A percentile compares a stretch with the other conserved stretches of the same genome.
phyloP scores from a whole-genome alignment of 345 rosid species.

The Eucalyptus polybractea region DNA sequence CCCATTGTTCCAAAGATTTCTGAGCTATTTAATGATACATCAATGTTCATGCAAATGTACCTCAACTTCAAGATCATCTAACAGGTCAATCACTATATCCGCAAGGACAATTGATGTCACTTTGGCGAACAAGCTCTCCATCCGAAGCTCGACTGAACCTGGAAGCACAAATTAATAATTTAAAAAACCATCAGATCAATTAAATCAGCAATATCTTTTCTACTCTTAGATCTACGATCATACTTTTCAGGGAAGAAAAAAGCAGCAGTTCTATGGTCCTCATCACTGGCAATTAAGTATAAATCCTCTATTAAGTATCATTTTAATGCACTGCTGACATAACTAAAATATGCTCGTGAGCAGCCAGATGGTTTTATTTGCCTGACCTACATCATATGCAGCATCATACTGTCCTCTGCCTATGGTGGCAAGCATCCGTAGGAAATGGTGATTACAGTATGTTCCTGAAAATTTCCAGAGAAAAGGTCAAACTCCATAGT shows the following conservation, averaged over 20 bases:
- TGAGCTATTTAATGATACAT: background rate
- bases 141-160: slow-evolving; percentile 49
- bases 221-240: background rate
- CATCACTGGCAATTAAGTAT: background rate
- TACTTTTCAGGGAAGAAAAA: background rate
- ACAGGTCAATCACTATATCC: slow-evolving; percentile 38
- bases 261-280: background rate
- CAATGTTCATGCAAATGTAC: slow-evolving; percentile 13
- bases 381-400: slow-evolving; percentile 52
- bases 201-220: background rate
- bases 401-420: slow-evolving; percentile 67
- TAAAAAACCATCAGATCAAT: background rate
- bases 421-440: slow-evolving; percentile 56
- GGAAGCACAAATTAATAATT: background rate
- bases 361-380: background rate
- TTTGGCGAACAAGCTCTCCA: slow-evolving; percentile 38
- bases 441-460: slow-evolving; percentile 89
- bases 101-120: slow-evolving; percentile 50
- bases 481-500: background rate
- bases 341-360: background rate
- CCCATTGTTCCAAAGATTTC: background rate
- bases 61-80: slow-evolving; percentile 71
- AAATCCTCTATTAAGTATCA: background rate
- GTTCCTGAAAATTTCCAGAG: slow-evolving; percentile 38
- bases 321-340: background rate